These are phyloP conservation scores for Lipomyces starkeyi DNA, from an alignment of 805 yeast genomes.

Conservation along the genomic window DNA sequence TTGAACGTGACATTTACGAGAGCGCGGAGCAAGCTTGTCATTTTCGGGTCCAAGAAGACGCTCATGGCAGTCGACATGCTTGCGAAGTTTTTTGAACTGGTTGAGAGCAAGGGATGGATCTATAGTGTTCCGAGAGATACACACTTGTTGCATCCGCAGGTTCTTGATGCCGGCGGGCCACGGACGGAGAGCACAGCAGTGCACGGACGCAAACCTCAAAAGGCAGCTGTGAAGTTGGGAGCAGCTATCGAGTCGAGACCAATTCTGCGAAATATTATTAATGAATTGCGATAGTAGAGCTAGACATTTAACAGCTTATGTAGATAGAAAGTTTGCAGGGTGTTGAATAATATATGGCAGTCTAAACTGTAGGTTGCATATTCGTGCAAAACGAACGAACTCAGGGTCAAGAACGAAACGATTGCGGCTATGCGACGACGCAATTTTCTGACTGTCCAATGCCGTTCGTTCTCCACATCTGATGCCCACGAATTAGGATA, in stretches of 20 bases:
- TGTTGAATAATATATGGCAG: too few species aligned
- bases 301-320: not conserved
- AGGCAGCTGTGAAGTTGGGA: conserved; percentile 3
- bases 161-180: not conserved
- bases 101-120: conserved; percentile 67
- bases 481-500: too few species aligned
- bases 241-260: conserved; percentile 17
- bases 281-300: not conserved
- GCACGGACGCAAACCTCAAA: not conserved
- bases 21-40: conserved; percentile 79
- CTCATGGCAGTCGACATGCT: conserved; percentile 59
- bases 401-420: too few species aligned
- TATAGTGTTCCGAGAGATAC: conserved; percentile 55
- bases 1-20: conserved; percentile 94
- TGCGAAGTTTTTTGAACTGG: conserved; percentile 63
- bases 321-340: not conserved
- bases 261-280: conserved; percentile 26
- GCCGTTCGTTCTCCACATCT: too few species aligned
- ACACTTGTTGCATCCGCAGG: conserved; percentile 21
- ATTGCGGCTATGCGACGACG: too few species aligned
- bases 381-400: too few species aligned
- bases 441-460: too few species aligned
- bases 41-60: conserved; percentile 79
- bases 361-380: too few species aligned
- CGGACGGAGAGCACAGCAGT: not conserved